Evolutionary conservation across 164 flowering plant species (phyloP), one percentile per base, ranked within the genome.

Genomic region (Euptelea pleiosperma): DNA sequence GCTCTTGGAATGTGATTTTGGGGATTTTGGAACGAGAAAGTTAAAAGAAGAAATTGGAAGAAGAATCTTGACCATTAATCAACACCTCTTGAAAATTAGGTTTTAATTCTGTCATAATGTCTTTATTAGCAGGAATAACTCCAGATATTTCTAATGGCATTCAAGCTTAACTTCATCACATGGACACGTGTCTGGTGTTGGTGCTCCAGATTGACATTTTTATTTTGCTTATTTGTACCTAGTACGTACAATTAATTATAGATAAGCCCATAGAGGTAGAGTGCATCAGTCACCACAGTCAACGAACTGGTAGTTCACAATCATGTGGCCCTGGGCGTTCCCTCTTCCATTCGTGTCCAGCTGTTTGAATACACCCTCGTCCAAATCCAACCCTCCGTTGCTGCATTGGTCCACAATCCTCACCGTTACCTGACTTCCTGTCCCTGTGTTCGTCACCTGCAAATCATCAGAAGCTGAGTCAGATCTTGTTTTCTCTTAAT

Each of bases 371-470:
- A 79, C 84, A 1, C 50, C 67, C 12, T 12, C 62, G 14, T 89
- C 96, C 75, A 89, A 66, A 67, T 89, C 96, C 16, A 86, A 41
- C 15, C 96, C 92, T 58, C 92, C 96, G 35, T 89, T 89, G 63
- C 77, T 60, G 72, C 96, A 84, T 53, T 89, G 89, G 53, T 89
- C 96, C 14, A 89, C 87, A 2, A 89, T 86, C 41, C 92, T 81
- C 55, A 81, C 91, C 0, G 78, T 82, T 21, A 43, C 51, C 46
- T 69, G 72, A 15, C 81, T 68, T 14, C 82, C 75, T 0, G 92
- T 86, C 19, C 49, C 58, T 0, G 69, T 72, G 63, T 89, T 89
- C 5, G 84, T 85, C 56, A 87, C 85, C 94, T 84, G 72, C 68
- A 63, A 22, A 25, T 21, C 24, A 43, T n/a, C 4, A 0, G 6